Conservation (phyloP, 2,329 filamentous ascomycete genomes). For the Ophiostoma novo-ulmi region DNA sequence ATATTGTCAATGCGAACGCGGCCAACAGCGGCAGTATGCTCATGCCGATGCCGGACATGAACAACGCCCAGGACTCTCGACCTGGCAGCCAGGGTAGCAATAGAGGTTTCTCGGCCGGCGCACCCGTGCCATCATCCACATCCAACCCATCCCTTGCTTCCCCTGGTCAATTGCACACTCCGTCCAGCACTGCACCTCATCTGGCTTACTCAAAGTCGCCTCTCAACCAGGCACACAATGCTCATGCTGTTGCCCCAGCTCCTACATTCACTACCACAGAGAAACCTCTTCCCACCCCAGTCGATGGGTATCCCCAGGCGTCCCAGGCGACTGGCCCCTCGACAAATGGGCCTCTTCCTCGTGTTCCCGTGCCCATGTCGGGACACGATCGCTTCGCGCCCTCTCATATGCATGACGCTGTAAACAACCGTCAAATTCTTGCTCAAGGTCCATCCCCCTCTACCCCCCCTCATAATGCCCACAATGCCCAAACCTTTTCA, state of each 20-base stretch:
- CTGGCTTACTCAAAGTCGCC: slow-evolving; percentile 40
- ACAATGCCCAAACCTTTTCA: background rate
- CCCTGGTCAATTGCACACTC: slow-evolving; percentile 29
- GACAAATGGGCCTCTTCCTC: slow-evolving; percentile 13
- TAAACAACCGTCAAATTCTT: slow-evolving; percentile 21
- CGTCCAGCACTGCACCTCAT: slow-evolving; percentile 35
- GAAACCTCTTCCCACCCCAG: slow-evolving; percentile 15
- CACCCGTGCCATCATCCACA: slow-evolving; percentile 13
- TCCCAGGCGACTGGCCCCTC: background rate
- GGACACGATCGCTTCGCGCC: slow-evolving; percentile 19
- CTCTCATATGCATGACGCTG: slow-evolving; percentile 18
- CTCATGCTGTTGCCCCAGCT: slow-evolving; percentile 26
- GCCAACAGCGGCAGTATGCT: slow-evolving; percentile 20
- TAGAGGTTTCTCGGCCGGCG: background rate
- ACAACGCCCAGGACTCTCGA: slow-evolving; percentile 9
- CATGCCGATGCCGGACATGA: slow-evolving; percentile 10
- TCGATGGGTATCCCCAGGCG: background rate
- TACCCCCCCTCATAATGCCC: background rate
- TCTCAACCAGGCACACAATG: slow-evolving; percentile 35
- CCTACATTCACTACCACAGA: slow-evolving; percentile 14
- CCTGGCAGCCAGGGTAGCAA: slow-evolving; percentile 20
- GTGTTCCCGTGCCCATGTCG: slow-evolving; percentile 11
- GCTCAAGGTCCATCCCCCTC: slow-evolving; percentile 26
- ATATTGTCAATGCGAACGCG: slow-evolving; percentile 67
- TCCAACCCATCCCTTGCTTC: slow-evolving; percentile 16